Percentiles rank a stretch among this genome's conserved stretches.
phyloP scores from a whole-genome alignment of 805 yeast species.

The Sungouiella thailandica region DNA sequence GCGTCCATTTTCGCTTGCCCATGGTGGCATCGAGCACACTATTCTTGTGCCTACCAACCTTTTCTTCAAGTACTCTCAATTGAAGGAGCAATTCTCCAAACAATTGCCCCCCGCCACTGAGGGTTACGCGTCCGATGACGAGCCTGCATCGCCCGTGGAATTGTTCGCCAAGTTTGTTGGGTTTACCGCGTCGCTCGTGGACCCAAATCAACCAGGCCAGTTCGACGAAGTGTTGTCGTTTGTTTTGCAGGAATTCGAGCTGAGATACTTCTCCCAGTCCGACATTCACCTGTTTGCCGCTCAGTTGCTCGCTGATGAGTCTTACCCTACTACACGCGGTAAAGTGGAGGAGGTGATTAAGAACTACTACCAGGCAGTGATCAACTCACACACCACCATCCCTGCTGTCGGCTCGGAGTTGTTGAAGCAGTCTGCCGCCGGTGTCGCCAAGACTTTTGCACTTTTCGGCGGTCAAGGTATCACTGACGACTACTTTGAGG shows the following conservation, averaged over 20 bases:
- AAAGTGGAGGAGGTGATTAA: conserved; percentile 74
- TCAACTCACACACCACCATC: conserved; percentile 23
- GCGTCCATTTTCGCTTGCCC: conserved; percentile 78
- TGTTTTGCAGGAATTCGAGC: conserved; percentile 78
- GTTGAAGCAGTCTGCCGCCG: conserved; percentile 54
- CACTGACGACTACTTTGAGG: conserved; percentile 96
- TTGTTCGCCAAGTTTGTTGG: conserved; percentile 82
- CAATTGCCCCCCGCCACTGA: conserved; percentile 77
- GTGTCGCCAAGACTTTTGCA: conserved; percentile 65
- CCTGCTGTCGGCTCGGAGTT: conserved; percentile 38
- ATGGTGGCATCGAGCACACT: conserved; percentile 86
- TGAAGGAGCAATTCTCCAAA: conserved; percentile 80
- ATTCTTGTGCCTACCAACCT: conserved; percentile 79
- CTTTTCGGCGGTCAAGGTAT: conserved; percentile 99
- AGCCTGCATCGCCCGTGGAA: conserved; percentile 83
- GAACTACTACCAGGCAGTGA: conserved; percentile 56
- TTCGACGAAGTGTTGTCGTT: conserved; percentile 66
- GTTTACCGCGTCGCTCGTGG: conserved; percentile 49
- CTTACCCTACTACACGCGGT: conserved; percentile 57
- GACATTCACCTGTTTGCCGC: conserved; percentile 92
- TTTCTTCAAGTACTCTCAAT: conserved; percentile 77
- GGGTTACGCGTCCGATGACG: conserved; percentile 79
- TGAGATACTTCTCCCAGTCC: conserved; percentile 53
- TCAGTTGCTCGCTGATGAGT: conserved; percentile 48
- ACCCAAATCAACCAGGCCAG: conserved; percentile 44